phyloP scores from a whole-genome alignment of 2,329 filamentous ascomycete species.

The Fusarium hostae region DNA sequence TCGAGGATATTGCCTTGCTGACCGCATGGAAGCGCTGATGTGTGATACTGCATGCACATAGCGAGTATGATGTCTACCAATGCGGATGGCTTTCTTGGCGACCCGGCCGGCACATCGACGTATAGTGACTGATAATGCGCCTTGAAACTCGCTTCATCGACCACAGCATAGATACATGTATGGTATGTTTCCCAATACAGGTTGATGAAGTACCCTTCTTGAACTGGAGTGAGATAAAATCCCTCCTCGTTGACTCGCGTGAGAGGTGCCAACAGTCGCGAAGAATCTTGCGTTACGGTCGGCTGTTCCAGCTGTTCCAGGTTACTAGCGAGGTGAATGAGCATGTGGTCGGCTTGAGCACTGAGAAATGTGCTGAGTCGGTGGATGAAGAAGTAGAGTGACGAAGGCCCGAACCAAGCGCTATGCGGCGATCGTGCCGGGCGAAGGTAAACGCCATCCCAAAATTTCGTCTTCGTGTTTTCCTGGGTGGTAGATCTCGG shows the following conservation, averaged over 20 bases:
- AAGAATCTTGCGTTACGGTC: neutral
- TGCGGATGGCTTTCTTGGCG: neutral
- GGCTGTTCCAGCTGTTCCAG: neutral
- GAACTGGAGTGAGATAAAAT: neutral
- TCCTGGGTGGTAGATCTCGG: neutral
- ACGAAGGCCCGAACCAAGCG: constrained; percentile 17
- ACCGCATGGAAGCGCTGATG: neutral
- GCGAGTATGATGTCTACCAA: constrained; percentile 15
- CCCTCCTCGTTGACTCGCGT: neutral
- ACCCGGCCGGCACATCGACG: neutral
- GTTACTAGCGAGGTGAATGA: constrained; percentile 18
- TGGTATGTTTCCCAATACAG: constrained; percentile 24
- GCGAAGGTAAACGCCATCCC: constrained; percentile 9
- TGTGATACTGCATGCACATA: constrained; percentile 20
- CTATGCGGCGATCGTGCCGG: constrained; percentile 12
- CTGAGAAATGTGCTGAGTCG: constrained; percentile 12
- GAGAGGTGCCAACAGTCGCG: neutral
- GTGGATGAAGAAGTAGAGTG: constrained; percentile 21
- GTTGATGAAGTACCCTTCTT: constrained; percentile 12
- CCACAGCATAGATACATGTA: constrained; percentile 1
- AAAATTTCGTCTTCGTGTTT: neutral
- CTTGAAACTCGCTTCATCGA: constrained; percentile 11
- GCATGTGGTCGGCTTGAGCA: constrained; percentile 22
- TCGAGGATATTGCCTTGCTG: constrained; percentile 1
- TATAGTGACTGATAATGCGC: neutral